Evolutionary conservation across 2,329 filamentous ascomycete genomes (phyloP), one percentile per base, ranked within the genome.

Genomic region (Diaporthe citriasiana): DNA sequence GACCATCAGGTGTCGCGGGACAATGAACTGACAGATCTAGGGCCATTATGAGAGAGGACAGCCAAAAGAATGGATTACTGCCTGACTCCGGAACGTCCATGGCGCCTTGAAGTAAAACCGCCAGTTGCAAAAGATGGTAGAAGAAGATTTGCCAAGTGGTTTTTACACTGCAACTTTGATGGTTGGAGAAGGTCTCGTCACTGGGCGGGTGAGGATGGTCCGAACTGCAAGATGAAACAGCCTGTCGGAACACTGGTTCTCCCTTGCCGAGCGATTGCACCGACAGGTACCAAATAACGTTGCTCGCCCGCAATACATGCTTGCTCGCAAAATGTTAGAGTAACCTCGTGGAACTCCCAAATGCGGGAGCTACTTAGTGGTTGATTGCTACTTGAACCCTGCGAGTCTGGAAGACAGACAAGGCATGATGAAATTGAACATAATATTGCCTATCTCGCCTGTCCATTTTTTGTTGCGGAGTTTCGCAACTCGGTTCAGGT

Each of bases 11-110:
- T 4, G 15, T 15, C 19, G 2, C 1, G 15, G 12, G 30, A 25
- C 30, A 33, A 15, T 35, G 33, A 9, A 68, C 73, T 72, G 19
- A 73, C 73, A 74, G 35, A 25, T 74, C 70, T 12, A 74, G 55
- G 25, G 73, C 70, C 53, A 56, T 55, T 6, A 74, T 74, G 9
- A 74, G 45, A 17, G 70, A 65, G 9, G 60, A 38, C 27, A 74
- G 70, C 70, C 73, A 74, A 27, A 22, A 38, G 25, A 74, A 57
- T 15, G 70, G 63, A 19, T 40, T 73, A 5, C 50, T 53, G 19
- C n/a, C 38, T 22, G 63, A 5, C 13, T 68, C 63, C 42, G 55
- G 17, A 27, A 57, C n/a, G n/a, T 70, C 70, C 73, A 73, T 74
- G 55, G 19, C 33, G 42, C 19, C n/a, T 22, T 47, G 12, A 19